Percentiles rank a stretch among this genome's conserved stretches.
Conservation (phyloP, 139 green algal genomes). For the Tetradesmus lagerheimii region DNA sequence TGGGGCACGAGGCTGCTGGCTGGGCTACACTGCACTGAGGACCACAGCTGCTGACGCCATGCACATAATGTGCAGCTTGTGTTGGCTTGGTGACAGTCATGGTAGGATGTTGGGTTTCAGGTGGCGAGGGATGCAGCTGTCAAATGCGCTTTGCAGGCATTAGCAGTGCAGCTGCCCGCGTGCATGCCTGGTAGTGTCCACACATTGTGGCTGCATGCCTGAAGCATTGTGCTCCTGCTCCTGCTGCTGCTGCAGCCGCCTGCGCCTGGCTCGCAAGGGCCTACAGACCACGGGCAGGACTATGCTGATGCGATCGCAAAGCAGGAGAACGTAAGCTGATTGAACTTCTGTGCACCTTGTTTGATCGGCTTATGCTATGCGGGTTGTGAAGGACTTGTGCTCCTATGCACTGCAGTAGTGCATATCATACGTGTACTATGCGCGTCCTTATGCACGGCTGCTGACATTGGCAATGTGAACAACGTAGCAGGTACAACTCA, state of each 20-base stretch:
- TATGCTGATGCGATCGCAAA: conserved; percentile 44
- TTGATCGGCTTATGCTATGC: neutral
- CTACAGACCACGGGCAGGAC: neutral
- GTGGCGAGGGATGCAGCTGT: too few relatives aligned
- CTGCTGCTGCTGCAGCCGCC: conserved; percentile 16
- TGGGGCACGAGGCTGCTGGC: conserved; percentile 5
- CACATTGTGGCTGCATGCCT: neutral
- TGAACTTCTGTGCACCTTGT: too few relatives aligned
- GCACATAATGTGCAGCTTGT: too few relatives aligned
- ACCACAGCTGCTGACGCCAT: neutral
- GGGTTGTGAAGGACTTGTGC: neutral
- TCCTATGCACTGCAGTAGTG: neutral
- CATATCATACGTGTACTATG: too few relatives aligned
- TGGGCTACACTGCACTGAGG: too few relatives aligned
- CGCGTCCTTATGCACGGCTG: too few relatives aligned
- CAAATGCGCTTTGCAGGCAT: too few relatives aligned
- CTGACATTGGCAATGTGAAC: too few relatives aligned
- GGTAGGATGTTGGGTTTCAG: too few relatives aligned
- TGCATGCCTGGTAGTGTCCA: neutral
- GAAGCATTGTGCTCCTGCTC: neutral
- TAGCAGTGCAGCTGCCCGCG: neutral
- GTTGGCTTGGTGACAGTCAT: too few relatives aligned
- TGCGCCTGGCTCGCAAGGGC: neutral
- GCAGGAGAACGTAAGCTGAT: conserved; percentile 48
- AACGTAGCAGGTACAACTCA: too few relatives aligned